These are phyloP conservation scores for Vitrella brassicaformis DNA, from an alignment of 73 alveolate species.

Conservation along the genomic window DNA sequence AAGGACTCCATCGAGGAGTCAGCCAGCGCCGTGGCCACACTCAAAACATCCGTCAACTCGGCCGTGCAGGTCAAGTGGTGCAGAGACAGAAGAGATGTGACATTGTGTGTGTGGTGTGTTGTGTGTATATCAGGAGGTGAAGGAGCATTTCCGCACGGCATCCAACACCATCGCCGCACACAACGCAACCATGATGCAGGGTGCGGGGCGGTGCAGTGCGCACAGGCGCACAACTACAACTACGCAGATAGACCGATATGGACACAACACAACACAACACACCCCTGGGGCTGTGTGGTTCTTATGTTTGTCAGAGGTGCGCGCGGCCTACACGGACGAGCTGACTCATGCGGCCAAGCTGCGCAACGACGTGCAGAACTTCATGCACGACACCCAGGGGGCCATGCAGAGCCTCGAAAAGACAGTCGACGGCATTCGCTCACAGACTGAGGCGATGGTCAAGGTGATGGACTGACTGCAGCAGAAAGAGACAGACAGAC, in stretches of 20 bases:
- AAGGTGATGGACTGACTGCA: no score
- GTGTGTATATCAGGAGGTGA: not conserved
- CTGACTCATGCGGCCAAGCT: not conserved
- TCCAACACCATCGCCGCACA: not conserved
- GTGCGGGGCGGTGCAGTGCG: not conserved
- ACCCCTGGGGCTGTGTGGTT: not conserved
- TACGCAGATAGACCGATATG: no score
- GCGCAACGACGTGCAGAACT: not conserved
- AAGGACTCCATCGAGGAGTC: not conserved
- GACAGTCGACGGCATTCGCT: no score
- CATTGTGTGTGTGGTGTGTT: not conserved
- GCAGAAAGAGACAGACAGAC: no score
- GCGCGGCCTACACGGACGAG: not conserved
- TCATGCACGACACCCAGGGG: not conserved
- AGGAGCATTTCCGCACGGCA: not conserved
- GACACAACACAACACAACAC: no score
- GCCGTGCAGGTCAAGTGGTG: no score
- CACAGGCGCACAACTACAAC: not conserved
- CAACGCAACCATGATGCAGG: not conserved
- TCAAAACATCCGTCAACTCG: no score
- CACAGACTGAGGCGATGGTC: no score
- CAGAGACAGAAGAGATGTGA: not conserved
- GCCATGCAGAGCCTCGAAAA: no score
- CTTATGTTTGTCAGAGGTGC: not conserved
- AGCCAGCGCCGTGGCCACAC: no score